Conservation (phyloP, 2,329 filamentous ascomycete genomes). For the Zarea fungicola region DNA sequence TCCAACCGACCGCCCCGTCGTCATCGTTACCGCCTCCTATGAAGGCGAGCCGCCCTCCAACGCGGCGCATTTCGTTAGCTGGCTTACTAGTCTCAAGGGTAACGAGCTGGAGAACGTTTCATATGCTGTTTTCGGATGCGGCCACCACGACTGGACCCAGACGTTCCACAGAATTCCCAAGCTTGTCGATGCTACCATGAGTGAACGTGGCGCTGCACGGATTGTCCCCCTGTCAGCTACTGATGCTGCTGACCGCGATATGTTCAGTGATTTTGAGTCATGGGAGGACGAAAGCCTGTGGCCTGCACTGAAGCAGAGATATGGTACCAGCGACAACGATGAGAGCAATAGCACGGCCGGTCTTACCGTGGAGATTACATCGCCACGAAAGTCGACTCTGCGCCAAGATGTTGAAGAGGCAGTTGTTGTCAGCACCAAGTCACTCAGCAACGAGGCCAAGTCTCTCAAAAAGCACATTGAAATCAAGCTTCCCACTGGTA, state of each 20-base stretch:
- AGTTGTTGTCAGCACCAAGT: constrained; percentile 47
- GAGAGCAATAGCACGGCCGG: constrained; percentile 16
- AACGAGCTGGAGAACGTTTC: constrained; percentile 50
- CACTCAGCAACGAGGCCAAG: constrained; percentile 43
- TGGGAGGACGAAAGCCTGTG: constrained; percentile 58
- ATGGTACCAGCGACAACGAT: constrained; percentile 28
- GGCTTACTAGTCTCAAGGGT: constrained; percentile 52
- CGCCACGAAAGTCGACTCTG: constrained; percentile 50
- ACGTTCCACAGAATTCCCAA: constrained; percentile 67
- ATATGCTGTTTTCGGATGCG: constrained; percentile 68
- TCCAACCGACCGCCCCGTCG: constrained; percentile 54
- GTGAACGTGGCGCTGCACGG: constrained; percentile 27
- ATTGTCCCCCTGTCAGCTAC: constrained; percentile 46
- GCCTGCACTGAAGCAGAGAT: constrained; percentile 44
- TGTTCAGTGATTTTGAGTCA: constrained; percentile 61
- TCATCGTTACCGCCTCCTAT: constrained; percentile 67
- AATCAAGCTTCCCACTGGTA: constrained; percentile 60
- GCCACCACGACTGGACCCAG: constrained; percentile 49
- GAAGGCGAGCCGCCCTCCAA: constrained; percentile 72
- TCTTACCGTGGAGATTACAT: constrained; percentile 44
- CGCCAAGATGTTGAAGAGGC: constrained; percentile 61
- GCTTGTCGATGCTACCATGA: constrained; percentile 51
- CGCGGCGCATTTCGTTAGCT: constrained; percentile 61
- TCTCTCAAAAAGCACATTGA: constrained; percentile 60
- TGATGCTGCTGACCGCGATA: constrained; percentile 58